A percentile compares a stretch with the other conserved stretches of the same genome.
Conservation (phyloP, 2,329 filamentous ascomycete species). For the Pseudogymnoascus sp. region DNA sequence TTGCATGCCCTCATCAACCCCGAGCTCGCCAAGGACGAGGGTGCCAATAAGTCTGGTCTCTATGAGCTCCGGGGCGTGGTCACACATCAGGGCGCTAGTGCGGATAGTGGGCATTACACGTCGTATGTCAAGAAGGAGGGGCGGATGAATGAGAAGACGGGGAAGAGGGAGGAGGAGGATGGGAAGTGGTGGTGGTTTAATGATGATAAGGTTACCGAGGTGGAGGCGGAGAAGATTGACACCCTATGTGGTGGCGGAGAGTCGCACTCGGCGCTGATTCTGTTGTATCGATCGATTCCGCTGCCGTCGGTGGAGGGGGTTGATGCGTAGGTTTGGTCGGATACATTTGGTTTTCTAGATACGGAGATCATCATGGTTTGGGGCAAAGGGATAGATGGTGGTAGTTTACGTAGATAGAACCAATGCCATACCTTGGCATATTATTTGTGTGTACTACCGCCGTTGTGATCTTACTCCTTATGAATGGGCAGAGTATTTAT, state of each 20-base stretch:
- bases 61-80: conserved; percentile 93
- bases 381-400: neutral
- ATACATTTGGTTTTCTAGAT: neutral
- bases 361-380: neutral
- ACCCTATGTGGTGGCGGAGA: conserved; percentile 84
- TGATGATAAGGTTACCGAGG: conserved; percentile 93
- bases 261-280: conserved; percentile 74
- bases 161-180: conserved; percentile 73
- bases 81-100: conserved; percentile 92
- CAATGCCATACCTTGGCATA: neutral
- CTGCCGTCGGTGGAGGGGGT: conserved; percentile 52
- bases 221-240: conserved; percentile 84
- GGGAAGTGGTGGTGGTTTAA: conserved; percentile 99
- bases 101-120: conserved; percentile 97
- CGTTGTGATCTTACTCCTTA: too few relatives aligned
- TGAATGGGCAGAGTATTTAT: too few relatives aligned
- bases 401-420: neutral
- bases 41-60: conserved; percentile 86
- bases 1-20: conserved; percentile 71
- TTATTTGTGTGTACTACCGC: neutral
- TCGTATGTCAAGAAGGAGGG: conserved; percentile 92
- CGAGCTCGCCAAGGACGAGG: conserved; percentile 67
- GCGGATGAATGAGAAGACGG: conserved; percentile 64
- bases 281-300: conserved; percentile 70
- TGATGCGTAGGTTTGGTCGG: conserved; percentile 15